phyloP scores from a whole-genome alignment of 352 stramenopile species.

The Pythium phragmitis region DNA sequence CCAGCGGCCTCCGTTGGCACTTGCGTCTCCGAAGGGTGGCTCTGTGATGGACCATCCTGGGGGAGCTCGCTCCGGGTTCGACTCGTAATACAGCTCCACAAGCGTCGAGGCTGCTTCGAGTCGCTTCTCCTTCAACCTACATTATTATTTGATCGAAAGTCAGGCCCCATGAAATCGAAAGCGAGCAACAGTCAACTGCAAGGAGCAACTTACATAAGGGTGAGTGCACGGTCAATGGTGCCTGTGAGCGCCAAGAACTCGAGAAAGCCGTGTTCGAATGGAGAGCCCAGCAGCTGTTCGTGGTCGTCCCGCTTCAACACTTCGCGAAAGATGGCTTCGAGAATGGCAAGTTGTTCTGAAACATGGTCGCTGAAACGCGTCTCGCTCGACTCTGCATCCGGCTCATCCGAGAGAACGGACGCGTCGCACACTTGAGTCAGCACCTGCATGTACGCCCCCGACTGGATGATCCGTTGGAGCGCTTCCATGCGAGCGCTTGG shows the following conservation, averaged over 20 bases:
- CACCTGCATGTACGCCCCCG: constrained; percentile 33
- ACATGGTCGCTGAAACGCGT: constrained; percentile 20
- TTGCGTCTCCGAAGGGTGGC: background rate
- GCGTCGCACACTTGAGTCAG: constrained; percentile 27
- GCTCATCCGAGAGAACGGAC: constrained; percentile 16
- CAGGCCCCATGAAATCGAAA: background rate
- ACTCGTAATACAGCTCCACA: constrained; percentile 30
- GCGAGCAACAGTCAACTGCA: background rate
- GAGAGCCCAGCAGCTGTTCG: constrained; percentile 25
- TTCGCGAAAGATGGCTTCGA: constrained; percentile 31
- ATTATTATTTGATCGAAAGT: background rate
- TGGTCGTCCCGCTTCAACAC: constrained; percentile 22
- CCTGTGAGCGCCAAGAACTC: constrained; percentile 30
- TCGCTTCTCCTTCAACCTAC: constrained; percentile 20
- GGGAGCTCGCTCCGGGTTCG: constrained; percentile 24
- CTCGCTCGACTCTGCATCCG: background rate
- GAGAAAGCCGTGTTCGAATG: constrained; percentile 30
- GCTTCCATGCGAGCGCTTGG: constrained; percentile 27
- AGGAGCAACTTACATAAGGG: constrained; percentile 26
- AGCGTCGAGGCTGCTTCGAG: constrained; percentile 27
- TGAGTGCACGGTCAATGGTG: constrained; percentile 24
- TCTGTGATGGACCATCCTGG: constrained; percentile 7
- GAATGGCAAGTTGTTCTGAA: constrained; percentile 27
- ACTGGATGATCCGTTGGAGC: constrained; percentile 33
- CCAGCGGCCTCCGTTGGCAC: constrained; percentile 8